Base-by-base conservation (phyloP, 306 rosid genomes). In the Morella rubra region DNA sequence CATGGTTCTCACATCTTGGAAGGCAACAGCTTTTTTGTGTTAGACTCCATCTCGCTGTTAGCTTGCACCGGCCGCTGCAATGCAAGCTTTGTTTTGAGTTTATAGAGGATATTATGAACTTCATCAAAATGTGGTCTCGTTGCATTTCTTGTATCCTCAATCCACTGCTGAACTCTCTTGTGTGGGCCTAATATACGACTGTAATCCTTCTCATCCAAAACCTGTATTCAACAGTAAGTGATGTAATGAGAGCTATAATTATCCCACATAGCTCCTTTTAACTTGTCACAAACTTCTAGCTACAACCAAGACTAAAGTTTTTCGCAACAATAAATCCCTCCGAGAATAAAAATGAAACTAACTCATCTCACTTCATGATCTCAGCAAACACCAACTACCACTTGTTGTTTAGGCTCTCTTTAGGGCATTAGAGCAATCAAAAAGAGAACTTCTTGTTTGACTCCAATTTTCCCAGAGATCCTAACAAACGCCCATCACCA, bases 121-220 rank as follows among this genome's bases (percentile, higher is more conserved):
- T 90, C 96, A 40, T 95, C 88, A 83, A 92, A 95, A 79, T 90
- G 93, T 67, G 97, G 99, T 65, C 71, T 89, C 0, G 91, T 92
- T 54, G 97, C 97, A 77, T 58, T 82, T 86, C 69, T 92, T 37
- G 91, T 90, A 84, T 85, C 84, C 86, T 89, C 96, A 49, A 92
- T 83, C 97, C 97, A 95, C 82, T 77, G 85, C 83, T 83, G 86
- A 80, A 95, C 93, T 86, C 88, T 89, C 88, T 81, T 85, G 88
- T 90, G 88, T 0, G 97, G 99, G 20, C 90, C 92, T 47, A 95
- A 90, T 53, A 94, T 80, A 50, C 92, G 88, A 75, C 51, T 82
- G 2, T 77, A 83, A 72, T 85, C 93, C 76, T 88, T 78, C 86
- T 87, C 92, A 50, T 88, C 92, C 73, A 95, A 73, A 79, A 92